These are phyloP conservation scores for Bondarzewia mesenterica DNA, from an alignment of 1,284 basidiomycete genomes.

Conservation along the genomic window DNA sequence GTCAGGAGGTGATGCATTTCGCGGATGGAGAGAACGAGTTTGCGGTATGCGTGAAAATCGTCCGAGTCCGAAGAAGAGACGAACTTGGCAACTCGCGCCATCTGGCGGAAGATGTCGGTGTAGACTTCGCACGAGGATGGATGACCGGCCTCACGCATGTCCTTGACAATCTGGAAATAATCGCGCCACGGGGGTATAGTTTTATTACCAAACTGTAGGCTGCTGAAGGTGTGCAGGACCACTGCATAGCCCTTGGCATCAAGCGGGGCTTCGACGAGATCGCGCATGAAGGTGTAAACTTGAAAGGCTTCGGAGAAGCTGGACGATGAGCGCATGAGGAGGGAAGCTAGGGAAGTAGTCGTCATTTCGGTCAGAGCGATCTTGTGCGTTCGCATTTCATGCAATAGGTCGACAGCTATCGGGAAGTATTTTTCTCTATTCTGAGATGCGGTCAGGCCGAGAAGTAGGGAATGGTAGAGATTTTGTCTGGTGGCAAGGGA, in stretches of 20 bases:
- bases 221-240: conserved; percentile 58
- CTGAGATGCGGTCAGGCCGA: conserved; percentile 38
- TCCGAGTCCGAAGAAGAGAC: conserved; percentile 12
- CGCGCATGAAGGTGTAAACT: conserved; percentile 42
- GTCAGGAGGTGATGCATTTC: conserved; percentile 74
- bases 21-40: conserved; percentile 44
- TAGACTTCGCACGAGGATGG: conserved; percentile 58
- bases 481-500: too few relatives aligned
- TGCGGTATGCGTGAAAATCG: conserved; percentile 19
- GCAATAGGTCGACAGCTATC: conserved; percentile 42
- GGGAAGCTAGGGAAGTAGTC: conserved; percentile 44
- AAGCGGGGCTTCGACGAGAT: conserved; percentile 31
- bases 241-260: conserved; percentile 48
- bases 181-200: conserved; percentile 31
- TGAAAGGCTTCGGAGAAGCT: conserved; percentile 53
- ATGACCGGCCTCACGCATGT: conserved; percentile 71
- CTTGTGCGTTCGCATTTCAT: conserved; percentile 36
- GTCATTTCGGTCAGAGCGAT: conserved; percentile 30
- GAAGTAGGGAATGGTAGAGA: conserved; percentile 53
- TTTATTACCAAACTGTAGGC: conserved; percentile 37
- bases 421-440: conserved; percentile 38
- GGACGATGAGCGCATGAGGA: conserved; percentile 49
- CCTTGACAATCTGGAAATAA: conserved; percentile 74
- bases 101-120: conserved; percentile 58
- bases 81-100: conserved; percentile 36